A percentile compares a stretch with the other conserved stretches of the same genome.
Evolutionary conservation across 83 land plant genomes (phyloP).

Genomic region (Picea abies): DNA sequence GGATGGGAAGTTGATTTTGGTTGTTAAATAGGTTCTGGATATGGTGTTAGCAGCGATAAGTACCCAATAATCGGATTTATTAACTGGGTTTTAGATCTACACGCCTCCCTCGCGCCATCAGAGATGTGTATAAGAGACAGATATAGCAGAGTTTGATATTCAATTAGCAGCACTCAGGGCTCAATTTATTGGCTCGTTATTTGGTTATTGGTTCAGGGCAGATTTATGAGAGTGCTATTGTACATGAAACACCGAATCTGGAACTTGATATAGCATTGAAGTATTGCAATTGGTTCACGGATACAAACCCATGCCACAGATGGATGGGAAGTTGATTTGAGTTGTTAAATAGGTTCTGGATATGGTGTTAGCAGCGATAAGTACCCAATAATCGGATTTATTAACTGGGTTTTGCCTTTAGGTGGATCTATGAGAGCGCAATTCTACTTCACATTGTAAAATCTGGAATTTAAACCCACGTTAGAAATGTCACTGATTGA

Average conservation of each 20-base stretch:
- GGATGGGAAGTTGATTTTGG: neutral
- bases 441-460: neutral
- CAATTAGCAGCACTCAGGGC: neutral
- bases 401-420: neutral
- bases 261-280: neutral
- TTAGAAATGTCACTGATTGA: neutral
- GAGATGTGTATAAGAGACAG: no score
- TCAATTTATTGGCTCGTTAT: neutral
- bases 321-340: neutral
- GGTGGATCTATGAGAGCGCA: neutral
- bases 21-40: neutral
- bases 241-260: constrained; percentile 1
- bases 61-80: neutral
- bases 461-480: neutral
- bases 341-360: neutral
- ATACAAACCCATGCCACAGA: constrained; percentile 1
- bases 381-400: neutral
- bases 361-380: neutral
- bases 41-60: neutral
- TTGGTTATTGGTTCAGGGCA: neutral
- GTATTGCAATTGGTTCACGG: neutral
- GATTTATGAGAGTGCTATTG: neutral
- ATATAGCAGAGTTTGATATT: no score
- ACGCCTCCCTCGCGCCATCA: no score
- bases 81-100: neutral